Evolutionary conservation across 2,329 filamentous ascomycete species (phyloP).

Genomic region (Cryphonectria naterciae): DNA sequence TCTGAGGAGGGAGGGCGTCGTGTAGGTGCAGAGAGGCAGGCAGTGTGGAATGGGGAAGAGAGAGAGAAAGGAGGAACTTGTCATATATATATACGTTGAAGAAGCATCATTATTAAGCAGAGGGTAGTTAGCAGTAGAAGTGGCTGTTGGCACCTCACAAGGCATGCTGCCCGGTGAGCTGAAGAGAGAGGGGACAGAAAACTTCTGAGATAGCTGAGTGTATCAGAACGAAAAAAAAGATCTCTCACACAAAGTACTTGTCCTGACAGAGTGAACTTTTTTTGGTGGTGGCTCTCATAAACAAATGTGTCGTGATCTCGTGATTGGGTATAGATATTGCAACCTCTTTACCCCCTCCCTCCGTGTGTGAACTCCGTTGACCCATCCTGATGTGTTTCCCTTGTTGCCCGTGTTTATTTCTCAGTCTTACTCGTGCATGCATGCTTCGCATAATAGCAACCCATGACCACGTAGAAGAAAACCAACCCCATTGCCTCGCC

Average conservation of each 20-base stretch:
- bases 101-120: conserved; percentile 12
- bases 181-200: not conserved
- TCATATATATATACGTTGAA: not conserved
- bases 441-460: not conserved
- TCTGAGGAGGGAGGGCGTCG: not conserved
- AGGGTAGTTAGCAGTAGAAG: conserved; percentile 10
- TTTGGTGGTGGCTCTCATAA: too few species aligned
- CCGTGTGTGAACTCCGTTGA: not conserved
- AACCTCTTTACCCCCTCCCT: not conserved
- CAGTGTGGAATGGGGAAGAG: not conserved
- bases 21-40: not conserved
- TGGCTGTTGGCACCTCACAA: not conserved
- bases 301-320: conserved; percentile 2
- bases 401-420: not conserved
- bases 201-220: not conserved
- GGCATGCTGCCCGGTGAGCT: not conserved
- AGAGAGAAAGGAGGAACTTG: not conserved
- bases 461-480: not conserved
- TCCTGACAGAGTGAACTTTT: not conserved
- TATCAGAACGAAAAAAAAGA: not conserved
- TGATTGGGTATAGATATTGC: conserved; percentile 20
- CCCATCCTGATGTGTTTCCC: not conserved
- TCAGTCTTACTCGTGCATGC: not conserved
- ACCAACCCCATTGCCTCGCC: not conserved
- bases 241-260: not conserved